A percentile compares a stretch with the other conserved stretches of the same genome.
These are phyloP conservation scores for Graphiopsis chlorocephala DNA, from an alignment of 2,329 filamentous ascomycete genomes.

Conservation along the genomic window DNA sequence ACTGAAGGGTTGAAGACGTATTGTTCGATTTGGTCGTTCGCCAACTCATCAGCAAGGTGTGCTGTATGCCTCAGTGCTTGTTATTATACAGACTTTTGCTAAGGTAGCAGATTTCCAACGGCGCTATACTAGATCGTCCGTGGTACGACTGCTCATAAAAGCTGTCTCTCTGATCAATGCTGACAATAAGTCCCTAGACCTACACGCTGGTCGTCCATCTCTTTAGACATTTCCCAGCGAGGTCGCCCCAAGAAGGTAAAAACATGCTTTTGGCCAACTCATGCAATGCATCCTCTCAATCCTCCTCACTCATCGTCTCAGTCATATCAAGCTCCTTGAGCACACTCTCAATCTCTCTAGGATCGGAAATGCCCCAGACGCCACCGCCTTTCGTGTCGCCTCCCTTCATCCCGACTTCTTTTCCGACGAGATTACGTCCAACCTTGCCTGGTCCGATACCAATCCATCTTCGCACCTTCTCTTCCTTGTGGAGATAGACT, in stretches of 20 bases:
- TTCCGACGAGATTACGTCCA: constrained; percentile 86
- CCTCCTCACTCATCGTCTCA: constrained; percentile 40
- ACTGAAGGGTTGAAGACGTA: neutral
- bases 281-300: constrained; percentile 2
- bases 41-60: neutral
- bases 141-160: neutral
- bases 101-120: neutral
- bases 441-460: constrained; percentile 94
- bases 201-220: too few species aligned
- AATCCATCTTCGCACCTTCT: constrained; percentile 79
- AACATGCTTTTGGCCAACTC: neutral
- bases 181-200: too few species aligned
- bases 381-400: constrained; percentile 82
- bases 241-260: neutral
- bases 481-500: constrained; percentile 79
- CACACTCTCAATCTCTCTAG: constrained; percentile 53
- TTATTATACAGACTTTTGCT: too few species aligned
- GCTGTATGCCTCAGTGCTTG: neutral
- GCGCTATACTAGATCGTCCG: neutral
- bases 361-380: constrained; percentile 87
- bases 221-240: neutral
- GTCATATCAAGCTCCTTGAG: constrained; percentile 48
- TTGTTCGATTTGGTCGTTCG: neutral
- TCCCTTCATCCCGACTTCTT: constrained; percentile 81
- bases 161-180: neutral